These are phyloP conservation scores for Babesia divergens DNA, from an alignment of 169 alveolate genomes.

Conservation along the genomic window DNA sequence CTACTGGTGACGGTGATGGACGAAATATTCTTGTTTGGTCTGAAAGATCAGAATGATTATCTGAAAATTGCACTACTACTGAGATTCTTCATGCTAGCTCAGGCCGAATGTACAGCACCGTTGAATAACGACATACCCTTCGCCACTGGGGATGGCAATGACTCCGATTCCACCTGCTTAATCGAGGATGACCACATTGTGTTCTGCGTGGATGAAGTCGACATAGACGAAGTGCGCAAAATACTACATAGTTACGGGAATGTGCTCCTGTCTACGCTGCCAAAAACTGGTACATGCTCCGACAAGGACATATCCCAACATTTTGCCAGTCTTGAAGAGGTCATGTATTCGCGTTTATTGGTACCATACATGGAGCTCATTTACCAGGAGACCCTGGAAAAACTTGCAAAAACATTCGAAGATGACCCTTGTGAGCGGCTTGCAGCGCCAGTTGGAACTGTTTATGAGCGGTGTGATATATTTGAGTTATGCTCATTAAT, in stretches of 20 bases:
- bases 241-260: neutral
- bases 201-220: neutral
- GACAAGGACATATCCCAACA: neutral
- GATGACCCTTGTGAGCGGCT: neutral
- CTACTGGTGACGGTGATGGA: constrained; percentile 16
- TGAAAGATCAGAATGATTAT: constrained; percentile 36
- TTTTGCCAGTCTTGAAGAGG: neutral
- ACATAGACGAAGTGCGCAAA: neutral
- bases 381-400: neutral
- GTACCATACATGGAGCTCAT: constrained; percentile 18
- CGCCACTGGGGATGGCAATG: neutral
- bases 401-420: neutral
- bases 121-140: neutral
- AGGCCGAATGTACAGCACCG: neutral
- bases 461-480: neutral
- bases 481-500: neutral
- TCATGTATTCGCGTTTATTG: neutral
- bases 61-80: constrained; percentile 31
- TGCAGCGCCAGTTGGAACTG: neutral
- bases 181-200: neutral
- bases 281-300: neutral
- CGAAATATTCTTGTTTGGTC: constrained; percentile 9
- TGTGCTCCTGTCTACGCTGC: neutral
- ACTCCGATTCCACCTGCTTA: constrained; percentile 1
- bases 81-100: constrained; percentile 18